Evolutionary conservation across 139 green algal species (phyloP).

Genomic region (Chlamydomonas sp.): DNA sequence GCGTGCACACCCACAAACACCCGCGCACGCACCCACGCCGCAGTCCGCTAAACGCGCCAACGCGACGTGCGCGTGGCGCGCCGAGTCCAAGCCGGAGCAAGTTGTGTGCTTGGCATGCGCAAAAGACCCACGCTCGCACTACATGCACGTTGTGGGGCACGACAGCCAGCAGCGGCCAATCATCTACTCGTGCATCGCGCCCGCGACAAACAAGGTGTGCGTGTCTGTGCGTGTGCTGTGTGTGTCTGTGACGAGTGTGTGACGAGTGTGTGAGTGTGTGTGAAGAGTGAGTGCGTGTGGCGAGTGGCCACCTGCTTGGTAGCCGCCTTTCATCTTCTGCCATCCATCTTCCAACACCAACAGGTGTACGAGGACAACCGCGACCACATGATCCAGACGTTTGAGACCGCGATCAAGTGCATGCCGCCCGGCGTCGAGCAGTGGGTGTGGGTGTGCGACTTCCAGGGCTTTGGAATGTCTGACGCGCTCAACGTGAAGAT

Average conservation of each 20-base stretch:
- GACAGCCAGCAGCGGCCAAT: constrained; percentile 41
- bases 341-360: constrained; percentile 28
- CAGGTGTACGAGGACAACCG: constrained; percentile 50
- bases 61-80: constrained; percentile 47
- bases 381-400: constrained; percentile 57
- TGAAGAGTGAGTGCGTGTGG: neutral
- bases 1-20: no score
- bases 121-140: constrained; percentile 41
- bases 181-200: constrained; percentile 61
- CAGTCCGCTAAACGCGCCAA: constrained; percentile 49
- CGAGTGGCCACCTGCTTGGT: neutral
- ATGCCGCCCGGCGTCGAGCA: constrained; percentile 55
- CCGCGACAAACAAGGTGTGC: no score
- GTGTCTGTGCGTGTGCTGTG: neutral
- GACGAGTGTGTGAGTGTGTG: constrained; percentile 7
- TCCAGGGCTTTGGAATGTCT: constrained; percentile 9
- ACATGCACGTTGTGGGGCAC: constrained; percentile 60
- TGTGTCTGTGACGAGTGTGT: neutral
- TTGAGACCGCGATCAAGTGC: constrained; percentile 32
- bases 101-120: constrained; percentile 50
- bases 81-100: constrained; percentile 31
- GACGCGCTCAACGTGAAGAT: neutral
- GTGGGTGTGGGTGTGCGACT: constrained; percentile 45
- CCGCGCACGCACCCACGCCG: neutral
- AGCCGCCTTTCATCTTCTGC: neutral